Conservation (phyloP, 2,329 filamentous ascomycete species). For the Cadophora malorum region DNA sequence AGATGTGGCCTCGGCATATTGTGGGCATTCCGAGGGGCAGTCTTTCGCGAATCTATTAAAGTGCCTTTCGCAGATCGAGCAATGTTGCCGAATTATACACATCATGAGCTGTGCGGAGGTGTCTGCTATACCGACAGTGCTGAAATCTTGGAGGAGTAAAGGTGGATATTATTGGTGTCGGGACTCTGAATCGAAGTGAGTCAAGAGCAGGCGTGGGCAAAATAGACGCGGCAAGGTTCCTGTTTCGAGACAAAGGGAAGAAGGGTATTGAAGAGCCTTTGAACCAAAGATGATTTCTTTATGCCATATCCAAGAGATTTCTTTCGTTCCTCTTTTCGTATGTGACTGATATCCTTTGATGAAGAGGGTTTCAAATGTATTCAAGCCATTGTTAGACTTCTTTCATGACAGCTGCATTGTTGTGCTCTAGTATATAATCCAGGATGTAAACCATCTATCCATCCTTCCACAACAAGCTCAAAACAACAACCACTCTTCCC, state of each 20-base stretch:
- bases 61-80: neutral
- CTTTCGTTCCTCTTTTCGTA: neutral
- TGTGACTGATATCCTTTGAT: neutral
- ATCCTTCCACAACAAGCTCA: neutral
- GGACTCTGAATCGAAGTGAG: neutral
- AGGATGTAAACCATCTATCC: neutral
- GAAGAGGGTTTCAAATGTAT: accelerated
- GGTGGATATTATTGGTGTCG: too few species aligned
- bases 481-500: neutral
- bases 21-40: neutral
- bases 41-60: neutral
- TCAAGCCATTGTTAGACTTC: neutral
- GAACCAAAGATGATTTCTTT: neutral
- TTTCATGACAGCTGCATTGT: neutral
- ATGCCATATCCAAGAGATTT: neutral
- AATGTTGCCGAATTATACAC: slow-evolving; percentile 6
- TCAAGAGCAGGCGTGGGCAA: neutral
- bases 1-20: neutral
- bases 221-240: neutral
- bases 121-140: too few species aligned
- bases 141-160: neutral
- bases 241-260: neutral
- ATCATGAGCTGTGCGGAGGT: neutral
- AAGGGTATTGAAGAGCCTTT: neutral
- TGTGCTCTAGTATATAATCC: neutral